Percentiles rank a stretch among this genome's conserved stretches.
These are phyloP conservation scores for Lactarius vividus DNA, from an alignment of 768 basidiomycete species.

Conservation along the genomic window DNA sequence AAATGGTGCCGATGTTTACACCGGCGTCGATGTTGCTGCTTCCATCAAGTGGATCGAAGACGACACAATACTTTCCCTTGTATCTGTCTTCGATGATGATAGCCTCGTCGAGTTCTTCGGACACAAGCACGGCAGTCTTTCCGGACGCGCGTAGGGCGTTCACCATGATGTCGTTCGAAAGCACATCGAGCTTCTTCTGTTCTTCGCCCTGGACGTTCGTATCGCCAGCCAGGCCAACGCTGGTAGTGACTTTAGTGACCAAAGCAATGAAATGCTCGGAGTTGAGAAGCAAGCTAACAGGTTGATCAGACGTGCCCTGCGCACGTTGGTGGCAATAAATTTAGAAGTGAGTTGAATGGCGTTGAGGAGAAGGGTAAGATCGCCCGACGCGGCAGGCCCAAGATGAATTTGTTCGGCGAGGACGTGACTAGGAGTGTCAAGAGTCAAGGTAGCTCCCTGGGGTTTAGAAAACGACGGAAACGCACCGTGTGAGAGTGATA, in stretches of 20 bases:
- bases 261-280: slow-evolving; percentile 6
- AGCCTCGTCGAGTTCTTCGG: slow-evolving; percentile 92
- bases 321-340: slow-evolving; percentile 97
- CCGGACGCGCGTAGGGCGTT: slow-evolving; percentile 96
- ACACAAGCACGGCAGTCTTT: slow-evolving; percentile 94
- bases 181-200: slow-evolving; percentile 98
- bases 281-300: slow-evolving; percentile 54
- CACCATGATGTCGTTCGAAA: slow-evolving; percentile 99
- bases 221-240: slow-evolving; percentile 95
- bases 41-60: slow-evolving; percentile 97
- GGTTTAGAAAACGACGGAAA: slow-evolving; percentile 14
- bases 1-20: slow-evolving; percentile 99
- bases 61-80: slow-evolving; percentile 92
- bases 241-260: slow-evolving; percentile 34
- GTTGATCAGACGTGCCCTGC: slow-evolving; percentile 95
- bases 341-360: slow-evolving; percentile 96
- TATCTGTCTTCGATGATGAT: slow-evolving; percentile 81
- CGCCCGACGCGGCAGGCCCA: slow-evolving; percentile 83
- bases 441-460: slow-evolving; percentile 4
- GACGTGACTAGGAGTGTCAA: slow-evolving; percentile 62
- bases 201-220: slow-evolving; percentile 98
- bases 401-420: slow-evolving; percentile 80
- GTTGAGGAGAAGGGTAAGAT: slow-evolving; percentile 89
- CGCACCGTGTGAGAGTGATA: slow-evolving; percentile 89
- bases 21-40: slow-evolving; percentile 99